Evolutionary conservation across 1,139 yeast genomes (phyloP).

Genomic region (Taphrina populina): DNA sequence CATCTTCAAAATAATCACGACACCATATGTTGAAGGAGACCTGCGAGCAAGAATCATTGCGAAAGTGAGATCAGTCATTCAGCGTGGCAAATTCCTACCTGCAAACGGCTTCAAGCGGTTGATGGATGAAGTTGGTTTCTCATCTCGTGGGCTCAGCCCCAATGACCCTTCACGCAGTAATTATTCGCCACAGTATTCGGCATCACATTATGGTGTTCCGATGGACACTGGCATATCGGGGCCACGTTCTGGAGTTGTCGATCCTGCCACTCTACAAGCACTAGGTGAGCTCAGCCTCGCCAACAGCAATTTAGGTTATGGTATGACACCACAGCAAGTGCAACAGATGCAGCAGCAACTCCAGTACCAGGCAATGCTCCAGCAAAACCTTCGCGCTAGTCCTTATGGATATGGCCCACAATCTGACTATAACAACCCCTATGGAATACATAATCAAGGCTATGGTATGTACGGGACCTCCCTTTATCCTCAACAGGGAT

Average conservation of each 20-base stretch:
- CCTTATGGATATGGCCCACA: conserved; percentile 11
- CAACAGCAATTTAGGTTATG: conserved; percentile 5
- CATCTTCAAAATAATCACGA: conserved; percentile 70
- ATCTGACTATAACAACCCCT: background rate
- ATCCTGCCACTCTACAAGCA: conserved; percentile 30
- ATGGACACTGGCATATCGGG: conserved; percentile 4
- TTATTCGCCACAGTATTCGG: conserved; percentile 9
- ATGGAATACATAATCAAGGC: background rate
- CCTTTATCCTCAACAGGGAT: conserved; percentile 5
- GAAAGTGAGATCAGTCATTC: conserved; percentile 52
- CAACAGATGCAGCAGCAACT: conserved; percentile 23
- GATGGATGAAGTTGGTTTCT: conserved; percentile 87
- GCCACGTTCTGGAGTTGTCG: conserved; percentile 16
- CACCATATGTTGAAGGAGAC: conserved; percentile 53
- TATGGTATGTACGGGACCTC: conserved; percentile 9
- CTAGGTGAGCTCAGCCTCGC: conserved; percentile 27
- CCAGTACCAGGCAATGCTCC: conserved; percentile 28
- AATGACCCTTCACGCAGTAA: background rate
- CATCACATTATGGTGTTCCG: conserved; percentile 6
- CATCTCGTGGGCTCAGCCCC: conserved; percentile 38
- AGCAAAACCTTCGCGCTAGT: conserved; percentile 21
- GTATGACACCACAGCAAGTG: conserved; percentile 16
- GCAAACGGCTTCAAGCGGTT: conserved; percentile 77
- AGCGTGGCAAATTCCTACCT: conserved; percentile 58
- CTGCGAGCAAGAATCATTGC: conserved; percentile 36